A percentile compares a stretch with the other conserved stretches of the same genome.
These are phyloP conservation scores for Zygosaccharomyces pseudobailii DNA, from an alignment of 1,139 yeast species.

Conservation along the genomic window DNA sequence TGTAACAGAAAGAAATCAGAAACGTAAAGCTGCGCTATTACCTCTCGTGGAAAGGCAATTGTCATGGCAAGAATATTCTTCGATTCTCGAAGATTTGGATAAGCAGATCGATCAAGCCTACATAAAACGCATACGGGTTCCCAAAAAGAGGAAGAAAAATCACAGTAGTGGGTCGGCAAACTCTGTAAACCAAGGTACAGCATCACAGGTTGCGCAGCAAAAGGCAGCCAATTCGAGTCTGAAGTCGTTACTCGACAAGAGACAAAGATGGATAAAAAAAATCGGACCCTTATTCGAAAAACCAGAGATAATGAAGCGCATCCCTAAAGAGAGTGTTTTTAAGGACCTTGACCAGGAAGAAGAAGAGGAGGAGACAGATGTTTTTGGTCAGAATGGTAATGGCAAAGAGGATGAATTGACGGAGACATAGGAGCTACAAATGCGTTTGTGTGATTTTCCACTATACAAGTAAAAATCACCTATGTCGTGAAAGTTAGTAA, in stretches of 20 bases:
- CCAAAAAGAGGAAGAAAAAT: constrained; percentile 68
- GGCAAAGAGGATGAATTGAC: constrained; percentile 32
- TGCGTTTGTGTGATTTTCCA: neutral
- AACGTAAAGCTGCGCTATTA: constrained; percentile 58
- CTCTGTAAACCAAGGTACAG: constrained; percentile 33
- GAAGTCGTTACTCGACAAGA: constrained; percentile 74
- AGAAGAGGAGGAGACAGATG: constrained; percentile 41
- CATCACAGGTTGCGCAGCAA: constrained; percentile 40
- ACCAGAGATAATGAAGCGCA: constrained; percentile 66
- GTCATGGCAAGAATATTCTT: constrained; percentile 91
- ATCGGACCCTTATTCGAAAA: constrained; percentile 79
- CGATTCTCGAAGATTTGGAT: constrained; percentile 87
- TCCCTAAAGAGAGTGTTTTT: constrained; percentile 63
- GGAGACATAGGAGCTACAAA: constrained; percentile 7
- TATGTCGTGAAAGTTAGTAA: too few species aligned
- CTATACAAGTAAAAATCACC: too few species aligned
- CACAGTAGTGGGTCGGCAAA: constrained; percentile 33
- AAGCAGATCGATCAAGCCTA: constrained; percentile 96
- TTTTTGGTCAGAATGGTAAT: constrained; percentile 18
- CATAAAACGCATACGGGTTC: constrained; percentile 75
- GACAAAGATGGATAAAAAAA: constrained; percentile 81
- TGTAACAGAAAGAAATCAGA: constrained; percentile 59
- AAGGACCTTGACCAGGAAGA: constrained; percentile 52
- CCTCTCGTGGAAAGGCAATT: constrained; percentile 84
- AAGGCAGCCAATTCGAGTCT: constrained; percentile 71